A percentile compares a stretch with the other conserved stretches of the same genome.
These are phyloP conservation scores for Leccinum truebloodii DNA, from an alignment of 768 basidiomycete species.

Conservation along the genomic window DNA sequence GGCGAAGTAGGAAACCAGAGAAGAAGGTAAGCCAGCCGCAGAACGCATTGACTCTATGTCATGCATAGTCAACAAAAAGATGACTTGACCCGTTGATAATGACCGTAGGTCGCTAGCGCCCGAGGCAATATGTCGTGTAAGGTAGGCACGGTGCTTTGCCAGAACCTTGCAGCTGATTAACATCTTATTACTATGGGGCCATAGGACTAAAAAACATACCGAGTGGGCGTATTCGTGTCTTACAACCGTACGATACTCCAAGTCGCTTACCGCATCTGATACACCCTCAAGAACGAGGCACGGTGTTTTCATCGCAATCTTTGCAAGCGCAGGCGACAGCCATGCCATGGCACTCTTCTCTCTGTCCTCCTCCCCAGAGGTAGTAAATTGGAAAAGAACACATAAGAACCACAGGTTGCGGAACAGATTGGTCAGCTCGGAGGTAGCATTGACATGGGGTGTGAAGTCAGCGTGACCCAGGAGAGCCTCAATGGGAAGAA, in stretches of 20 bases:
- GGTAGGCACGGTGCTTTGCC: constrained; percentile 59
- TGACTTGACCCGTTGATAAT: constrained; percentile 78
- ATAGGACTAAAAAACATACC: constrained; percentile 42
- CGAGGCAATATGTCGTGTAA: constrained; percentile 66
- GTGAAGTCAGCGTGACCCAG: constrained; percentile 70
- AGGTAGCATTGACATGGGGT: constrained; percentile 53
- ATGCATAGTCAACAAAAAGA: constrained; percentile 83
- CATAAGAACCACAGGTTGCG: constrained; percentile 95
- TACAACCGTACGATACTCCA: constrained; percentile 92
- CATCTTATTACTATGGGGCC: neutral
- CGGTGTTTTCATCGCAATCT: constrained; percentile 87
- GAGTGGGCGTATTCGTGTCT: constrained; percentile 81
- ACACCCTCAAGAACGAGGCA: constrained; percentile 79
- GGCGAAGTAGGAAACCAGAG: constrained; percentile 82
- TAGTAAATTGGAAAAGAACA: constrained; percentile 79
- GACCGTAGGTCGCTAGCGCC: constrained; percentile 69
- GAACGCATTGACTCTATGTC: constrained; percentile 89
- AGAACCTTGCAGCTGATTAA: constrained; percentile 53
- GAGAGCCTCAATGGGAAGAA: constrained; percentile 89
- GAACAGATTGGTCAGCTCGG: constrained; percentile 74
- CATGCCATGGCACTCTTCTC: constrained; percentile 73
- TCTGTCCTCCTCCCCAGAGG: constrained; percentile 37
- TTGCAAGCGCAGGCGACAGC: constrained; percentile 71
- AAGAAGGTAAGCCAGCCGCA: constrained; percentile 74
- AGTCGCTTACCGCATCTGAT: constrained; percentile 80